Percentiles rank a stretch among this genome's conserved stretches.
These are phyloP conservation scores for Senecio squalidus DNA, from an alignment of 140 eudicot genomes.

Conservation along the genomic window DNA sequence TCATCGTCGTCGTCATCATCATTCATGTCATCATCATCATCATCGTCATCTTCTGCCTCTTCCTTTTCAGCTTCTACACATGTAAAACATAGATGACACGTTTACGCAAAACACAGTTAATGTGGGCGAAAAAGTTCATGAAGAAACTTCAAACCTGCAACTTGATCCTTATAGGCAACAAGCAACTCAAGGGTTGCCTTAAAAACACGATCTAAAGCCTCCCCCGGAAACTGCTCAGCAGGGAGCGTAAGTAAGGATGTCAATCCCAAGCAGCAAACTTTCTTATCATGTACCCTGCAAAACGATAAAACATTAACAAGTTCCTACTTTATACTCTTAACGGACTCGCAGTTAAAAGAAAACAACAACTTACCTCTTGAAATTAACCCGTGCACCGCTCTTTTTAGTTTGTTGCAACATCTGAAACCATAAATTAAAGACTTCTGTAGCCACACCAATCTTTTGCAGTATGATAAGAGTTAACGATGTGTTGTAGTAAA, in stretches of 20 bases:
- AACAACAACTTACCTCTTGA: slow-evolving; percentile 43
- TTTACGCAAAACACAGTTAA: background rate
- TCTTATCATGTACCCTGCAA: slow-evolving; percentile 72
- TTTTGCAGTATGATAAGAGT: slow-evolving; percentile 64
- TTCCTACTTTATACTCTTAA: background rate
- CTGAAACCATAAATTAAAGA: slow-evolving; percentile 85
- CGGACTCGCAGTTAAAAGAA: background rate
- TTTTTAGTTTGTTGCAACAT: slow-evolving; percentile 78
- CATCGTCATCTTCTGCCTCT: slow-evolving; percentile 50
- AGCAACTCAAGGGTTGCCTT: slow-evolving; percentile 83
- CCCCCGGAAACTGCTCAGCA: slow-evolving; percentile 70
- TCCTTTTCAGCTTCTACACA: slow-evolving; percentile 65
- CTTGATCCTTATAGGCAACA: slow-evolving; percentile 80
- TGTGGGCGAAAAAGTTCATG: background rate
- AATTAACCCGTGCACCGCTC: slow-evolving; percentile 53
- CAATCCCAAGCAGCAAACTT: slow-evolving; percentile 88
- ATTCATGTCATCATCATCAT: slow-evolving; percentile 48
- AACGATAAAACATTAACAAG: background rate
- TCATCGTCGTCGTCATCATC: slow-evolving; percentile 67
- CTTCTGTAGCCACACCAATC: slow-evolving; percentile 66
- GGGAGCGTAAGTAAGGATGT: slow-evolving; percentile 78
- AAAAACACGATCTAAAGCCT: slow-evolving; percentile 75
- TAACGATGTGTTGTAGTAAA: slow-evolving; percentile 70
- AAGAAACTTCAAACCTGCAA: slow-evolving; percentile 54
- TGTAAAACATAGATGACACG: background rate